phyloP scores from a whole-genome alignment of 345 rosid genomes.

The Sonneratia alba region DNA sequence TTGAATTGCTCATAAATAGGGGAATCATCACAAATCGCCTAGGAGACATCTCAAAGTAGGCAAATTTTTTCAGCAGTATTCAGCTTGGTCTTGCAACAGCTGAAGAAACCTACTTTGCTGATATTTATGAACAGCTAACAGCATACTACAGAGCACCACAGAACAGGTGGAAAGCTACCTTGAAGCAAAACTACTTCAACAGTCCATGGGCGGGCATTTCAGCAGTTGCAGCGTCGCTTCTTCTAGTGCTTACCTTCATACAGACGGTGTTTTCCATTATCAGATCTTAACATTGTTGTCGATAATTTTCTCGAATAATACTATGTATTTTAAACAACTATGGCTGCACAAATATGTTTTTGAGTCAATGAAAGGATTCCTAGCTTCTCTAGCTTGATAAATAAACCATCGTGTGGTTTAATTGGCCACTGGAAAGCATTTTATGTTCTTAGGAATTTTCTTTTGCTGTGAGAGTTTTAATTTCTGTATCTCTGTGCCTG shows the following conservation, averaged over 20 bases:
- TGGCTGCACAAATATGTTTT: no score
- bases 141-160: not conserved
- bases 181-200: slow-evolving; percentile 14
- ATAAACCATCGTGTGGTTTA: no score
- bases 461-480: no score
- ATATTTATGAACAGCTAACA: not conserved
- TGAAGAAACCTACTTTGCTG: not conserved
- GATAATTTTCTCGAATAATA: no score
- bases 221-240: not conserved
- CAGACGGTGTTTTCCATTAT: slow-evolving; percentile 4
- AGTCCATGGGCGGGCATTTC: slow-evolving; percentile 16
- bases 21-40: not conserved
- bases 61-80: not conserved
- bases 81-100: not conserved
- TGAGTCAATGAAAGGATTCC: no score
- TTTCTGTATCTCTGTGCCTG: no score
- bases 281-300: no score
- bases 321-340: no score
- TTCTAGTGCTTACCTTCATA: not conserved
- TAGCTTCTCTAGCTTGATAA: no score
- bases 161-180: slow-evolving; percentile 14
- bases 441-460: no score
- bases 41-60: not conserved
- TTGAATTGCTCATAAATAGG: slow-evolving; percentile 3
- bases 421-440: no score